Evolutionary conservation across 305 asterid species (phyloP), one percentile per base, ranked within the genome.

Genomic region (Fraxinus floribunda): DNA sequence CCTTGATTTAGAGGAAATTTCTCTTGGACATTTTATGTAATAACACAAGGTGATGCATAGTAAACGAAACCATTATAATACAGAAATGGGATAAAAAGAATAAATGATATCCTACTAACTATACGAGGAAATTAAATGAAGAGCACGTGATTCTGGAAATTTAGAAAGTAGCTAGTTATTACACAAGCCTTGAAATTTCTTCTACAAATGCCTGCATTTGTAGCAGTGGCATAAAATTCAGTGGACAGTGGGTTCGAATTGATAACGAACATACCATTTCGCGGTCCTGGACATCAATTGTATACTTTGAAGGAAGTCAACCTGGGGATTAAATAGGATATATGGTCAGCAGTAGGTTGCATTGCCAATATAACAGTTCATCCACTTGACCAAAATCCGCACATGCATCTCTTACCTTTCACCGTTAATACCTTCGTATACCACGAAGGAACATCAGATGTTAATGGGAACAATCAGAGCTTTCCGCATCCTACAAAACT

Each of bases 401-500:
- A 72, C 76, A n/a, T 72, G 20, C 74, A 13, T 11, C 75, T 5
- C 75, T 29, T 68, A 26, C 20, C 38, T 72, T 72, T 7, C 44
- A n/a, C 26, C 34, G 77, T 34, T 72, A 32, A 16, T 72, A 32
- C 46, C 77, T 34, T 35, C 76, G 18, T 32, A 7, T 72, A n/a
- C 77, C 11, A 35, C 29, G 8, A 72, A 72, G 46, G 20, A 72
- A 72, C 77, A 34, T 72, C 49, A 72, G 77, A 72, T 15, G 46
- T n/a, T 34, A 72, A 72, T 72, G 77, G 26, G 35, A 32, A 15
- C 16, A 72, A 70, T 70, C 24, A 30, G 75, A 20, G 46, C 49
- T 7, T 72, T 72, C 77, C n/a, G 77, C 77, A 72, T 16, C 46
- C 77, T n/a, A 72, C 77, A 72, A 72, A 72, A 70, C 41, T 70